Evolutionary conservation across 192 early-diverging fungal species (phyloP).

Genomic region (Linnemannia zychae): DNA sequence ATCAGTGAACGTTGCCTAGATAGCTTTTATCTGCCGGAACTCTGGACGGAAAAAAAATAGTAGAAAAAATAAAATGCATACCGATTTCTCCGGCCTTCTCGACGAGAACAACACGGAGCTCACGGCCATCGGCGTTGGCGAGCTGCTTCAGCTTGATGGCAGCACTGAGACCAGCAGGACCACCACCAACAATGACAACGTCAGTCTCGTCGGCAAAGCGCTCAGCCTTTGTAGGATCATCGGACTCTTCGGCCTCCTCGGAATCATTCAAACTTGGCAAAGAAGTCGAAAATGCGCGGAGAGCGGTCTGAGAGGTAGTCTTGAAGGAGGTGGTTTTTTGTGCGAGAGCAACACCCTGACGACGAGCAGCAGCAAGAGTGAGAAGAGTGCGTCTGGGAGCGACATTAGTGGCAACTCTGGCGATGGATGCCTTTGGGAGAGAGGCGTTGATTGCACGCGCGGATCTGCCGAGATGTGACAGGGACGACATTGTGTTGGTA

Average conservation of each 20-base stretch:
- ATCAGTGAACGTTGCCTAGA: not conserved
- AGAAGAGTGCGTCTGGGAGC: constrained; percentile 47
- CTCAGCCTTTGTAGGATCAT: constrained; percentile 68
- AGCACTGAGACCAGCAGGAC: constrained; percentile 94
- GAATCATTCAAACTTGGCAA: constrained; percentile 28
- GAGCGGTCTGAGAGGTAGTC: constrained; percentile 5
- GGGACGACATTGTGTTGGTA: constrained; percentile 42
- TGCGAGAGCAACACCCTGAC: constrained; percentile 5
- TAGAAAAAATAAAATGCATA: constrained; percentile 42
- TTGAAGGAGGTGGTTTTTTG: constrained; percentile 9
- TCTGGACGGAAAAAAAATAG: not conserved
- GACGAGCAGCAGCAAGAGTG: constrained; percentile 36
- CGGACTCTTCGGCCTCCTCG: constrained; percentile 54
- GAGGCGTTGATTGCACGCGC: constrained; percentile 42
- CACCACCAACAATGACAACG: constrained; percentile 95
- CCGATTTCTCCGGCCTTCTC: constrained; percentile 97
- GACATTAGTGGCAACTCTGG: constrained; percentile 11
- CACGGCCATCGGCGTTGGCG: constrained; percentile 84
- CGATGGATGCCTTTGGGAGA: constrained; percentile 17
- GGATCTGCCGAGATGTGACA: constrained; percentile 34
- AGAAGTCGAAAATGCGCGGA: constrained; percentile 51
- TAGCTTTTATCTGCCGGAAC: not conserved
- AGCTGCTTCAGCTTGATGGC: constrained; percentile 95
- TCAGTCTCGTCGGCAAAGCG: constrained; percentile 91
- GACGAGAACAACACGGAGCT: constrained; percentile 90